Evolutionary conservation across 2,329 filamentous ascomycete genomes (phyloP), one percentile per base, ranked within the genome.

Genomic region (Aspergillus neoniger): DNA sequence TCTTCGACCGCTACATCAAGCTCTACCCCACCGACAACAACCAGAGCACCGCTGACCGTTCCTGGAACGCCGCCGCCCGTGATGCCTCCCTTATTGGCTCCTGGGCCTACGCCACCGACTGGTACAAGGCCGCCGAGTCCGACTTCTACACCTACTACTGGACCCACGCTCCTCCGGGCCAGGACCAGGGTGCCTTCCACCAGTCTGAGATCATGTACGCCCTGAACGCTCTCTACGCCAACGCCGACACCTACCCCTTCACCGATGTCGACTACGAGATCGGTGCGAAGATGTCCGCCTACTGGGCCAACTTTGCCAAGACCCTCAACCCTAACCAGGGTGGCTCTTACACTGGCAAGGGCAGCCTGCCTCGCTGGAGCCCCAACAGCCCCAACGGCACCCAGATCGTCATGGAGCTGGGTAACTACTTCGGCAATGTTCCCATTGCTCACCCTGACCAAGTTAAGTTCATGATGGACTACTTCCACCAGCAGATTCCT

Each of bases 201-300:
- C 67, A 71, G 64, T 73, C 72, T 1, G 76, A 79, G 67, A 74
- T 79, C 58, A 74, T 72, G 61, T 78, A 79, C 55, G 70, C 69
- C 1, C 65, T 77, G 23, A 77, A 78, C 59, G 70, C 72, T 30
- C 65, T 79, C 14, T 77, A 77, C 54, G 71, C 55, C 62, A 76
- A 72, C 25, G 55, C 60, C 1, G 56, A 62, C 2, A 51, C 39
- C 21, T 60, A 58, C n/a, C 57, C 55, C 5, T 64, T 57, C 47
- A 57, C 60, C 12, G 52, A 52, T n/a, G 41, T 41, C 3, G 63
- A 64, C n/a, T 64, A 55, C 8, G 47, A 60, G 15, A 53, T 64
- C 5, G 64, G 55, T 8, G 67, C 69, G 5, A 61, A 67, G 21
- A 73, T 76, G 66, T 69, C 67, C 4, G 65, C 67, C 2, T 76